Evolutionary conservation across 2,329 filamentous ascomycete species (phyloP), one percentile per base, ranked within the genome.

Genomic region (Sarocladium brachiariae): DNA sequence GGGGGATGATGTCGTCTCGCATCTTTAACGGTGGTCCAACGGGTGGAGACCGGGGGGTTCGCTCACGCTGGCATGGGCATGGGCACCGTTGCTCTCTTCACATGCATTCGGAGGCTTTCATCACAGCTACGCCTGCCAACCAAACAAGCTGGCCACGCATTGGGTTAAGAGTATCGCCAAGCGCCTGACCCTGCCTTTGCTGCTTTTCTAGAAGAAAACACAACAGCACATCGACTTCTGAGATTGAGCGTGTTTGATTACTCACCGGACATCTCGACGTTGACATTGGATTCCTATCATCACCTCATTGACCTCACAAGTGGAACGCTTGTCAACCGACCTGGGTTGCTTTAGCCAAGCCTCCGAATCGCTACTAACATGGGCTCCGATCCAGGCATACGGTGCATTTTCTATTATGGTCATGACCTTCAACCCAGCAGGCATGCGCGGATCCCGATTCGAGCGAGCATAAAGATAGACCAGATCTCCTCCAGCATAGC

Each of bases 41-140:
- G n/a, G 24, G 43, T 47, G 43, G 43, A 47, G 43, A 30, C 43
- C 39, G 39, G 39, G 43, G 43, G 43, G 43, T 47, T 47, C 43
- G 14, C 23, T 16, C 33, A 35, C 33, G 19, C 37, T 21, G 8
- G 16, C 16, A 3, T 19, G 5, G 37, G 39, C 39, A 4, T 14
- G n/a, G 13, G 5, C 27, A 23, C 39, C 39, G 23, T 33, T 8
- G 3, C 6, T 23, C 21, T 14, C n/a, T 31, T 47, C 43, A 47
- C 43, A 47, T 47, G 43, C 27, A 25, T 27, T 47, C 43, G 43
- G 43, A 47, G 16, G 43, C 43, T 47, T 47, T 47, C 5, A n/a
- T n/a, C n/a, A n/a, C n/a, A n/a, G n/a, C n/a, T n/a, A n/a, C n/a
- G n/a, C n/a, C n/a, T n/a, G n/a, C n/a, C n/a, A n/a, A n/a, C n/a